These are phyloP conservation scores for Globisporangium ultimum DNA, from an alignment of 352 stramenopile genomes.

Conservation along the genomic window DNA sequence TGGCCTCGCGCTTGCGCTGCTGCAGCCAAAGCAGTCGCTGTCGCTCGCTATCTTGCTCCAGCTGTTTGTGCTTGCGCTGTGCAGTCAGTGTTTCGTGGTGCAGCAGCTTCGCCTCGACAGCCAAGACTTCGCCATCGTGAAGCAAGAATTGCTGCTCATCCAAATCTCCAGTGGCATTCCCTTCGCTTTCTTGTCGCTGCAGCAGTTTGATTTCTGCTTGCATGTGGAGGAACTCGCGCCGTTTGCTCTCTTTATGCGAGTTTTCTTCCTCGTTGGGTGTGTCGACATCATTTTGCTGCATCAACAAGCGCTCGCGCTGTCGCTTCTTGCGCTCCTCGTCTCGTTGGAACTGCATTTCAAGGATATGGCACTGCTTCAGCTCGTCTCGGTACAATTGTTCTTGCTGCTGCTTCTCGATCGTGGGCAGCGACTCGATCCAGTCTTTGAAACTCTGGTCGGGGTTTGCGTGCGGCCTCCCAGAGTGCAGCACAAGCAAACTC, in stretches of 20 bases:
- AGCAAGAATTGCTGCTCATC: slow-evolving; percentile 1
- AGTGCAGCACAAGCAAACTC: slow-evolving; percentile 34
- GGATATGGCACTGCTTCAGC: slow-evolving; percentile 31
- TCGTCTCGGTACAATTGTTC: slow-evolving; percentile 30
- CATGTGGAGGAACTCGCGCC: slow-evolving; percentile 18
- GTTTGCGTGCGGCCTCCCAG: slow-evolving; percentile 39
- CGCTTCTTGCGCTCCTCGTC: slow-evolving; percentile 37
- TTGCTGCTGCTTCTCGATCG: slow-evolving; percentile 42
- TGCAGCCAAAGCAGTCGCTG: slow-evolving; percentile 25
- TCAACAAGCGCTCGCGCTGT: slow-evolving; percentile 30
- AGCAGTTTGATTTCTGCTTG: slow-evolving; percentile 31
- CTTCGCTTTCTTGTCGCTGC: slow-evolving; percentile 22
- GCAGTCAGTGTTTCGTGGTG: slow-evolving; percentile 1
- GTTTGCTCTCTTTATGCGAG: slow-evolving; percentile 11
- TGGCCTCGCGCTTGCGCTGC: slow-evolving; percentile 21
- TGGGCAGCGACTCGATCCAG: slow-evolving; percentile 57
- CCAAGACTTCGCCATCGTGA: background rate
- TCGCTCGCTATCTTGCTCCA: slow-evolving; percentile 17
- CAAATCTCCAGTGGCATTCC: background rate
- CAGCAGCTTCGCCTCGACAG: slow-evolving; percentile 9
- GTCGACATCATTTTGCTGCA: slow-evolving; percentile 44
- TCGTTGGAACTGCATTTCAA: slow-evolving; percentile 43
- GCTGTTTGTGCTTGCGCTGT: slow-evolving; percentile 19
- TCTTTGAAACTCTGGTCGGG: slow-evolving; percentile 33
- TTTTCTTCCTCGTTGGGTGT: slow-evolving; percentile 21